phyloP scores from a whole-genome alignment of 2,329 filamentous ascomycete genomes.

The Aspergillus sp. region DNA sequence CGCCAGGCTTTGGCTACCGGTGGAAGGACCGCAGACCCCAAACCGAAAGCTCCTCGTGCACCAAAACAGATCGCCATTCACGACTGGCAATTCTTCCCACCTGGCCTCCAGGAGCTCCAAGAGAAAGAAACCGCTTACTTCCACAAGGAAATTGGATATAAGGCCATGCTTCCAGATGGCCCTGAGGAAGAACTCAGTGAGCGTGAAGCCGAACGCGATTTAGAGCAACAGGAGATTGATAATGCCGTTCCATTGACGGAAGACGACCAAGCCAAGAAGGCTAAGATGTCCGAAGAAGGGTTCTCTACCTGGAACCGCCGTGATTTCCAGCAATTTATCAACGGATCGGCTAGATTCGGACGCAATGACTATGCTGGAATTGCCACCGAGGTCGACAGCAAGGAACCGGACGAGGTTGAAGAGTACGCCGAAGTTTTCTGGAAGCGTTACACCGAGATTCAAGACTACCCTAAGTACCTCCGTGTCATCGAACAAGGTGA shows the following conservation, averaged over 20 bases:
- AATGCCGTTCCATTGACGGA: conserved; percentile 81
- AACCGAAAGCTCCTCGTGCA: conserved; percentile 90
- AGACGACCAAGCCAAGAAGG: conserved; percentile 81
- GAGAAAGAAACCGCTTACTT: conserved; percentile 95
- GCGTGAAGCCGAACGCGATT: conserved; percentile 75
- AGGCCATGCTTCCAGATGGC: conserved; percentile 80
- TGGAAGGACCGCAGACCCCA: conserved; percentile 68
- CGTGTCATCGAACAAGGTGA: conserved; percentile 87
- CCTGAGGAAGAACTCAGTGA: conserved; percentile 79
- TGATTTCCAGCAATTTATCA: conserved; percentile 97
- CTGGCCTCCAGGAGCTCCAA: conserved; percentile 74
- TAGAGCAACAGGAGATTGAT: conserved; percentile 89
- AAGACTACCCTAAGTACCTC: conserved; percentile 82
- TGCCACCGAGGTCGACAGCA: conserved; percentile 82
- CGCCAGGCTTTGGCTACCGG: conserved; percentile 80
- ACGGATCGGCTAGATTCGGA: conserved; percentile 87
- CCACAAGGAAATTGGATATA: conserved; percentile 92
- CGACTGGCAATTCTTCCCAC: conserved; percentile 95
- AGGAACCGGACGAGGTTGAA: conserved; percentile 74
- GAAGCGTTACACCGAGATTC: conserved; percentile 85
- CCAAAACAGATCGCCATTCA: conserved; percentile 88
- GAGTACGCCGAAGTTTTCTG: conserved; percentile 93
- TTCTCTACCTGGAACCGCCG: conserved; percentile 94
- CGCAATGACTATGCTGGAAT: conserved; percentile 79
- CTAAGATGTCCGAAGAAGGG: conserved; percentile 69